Evolutionary conservation across 129 eudicot genomes (phyloP).

Genomic region (Escallonia rubra): DNA sequence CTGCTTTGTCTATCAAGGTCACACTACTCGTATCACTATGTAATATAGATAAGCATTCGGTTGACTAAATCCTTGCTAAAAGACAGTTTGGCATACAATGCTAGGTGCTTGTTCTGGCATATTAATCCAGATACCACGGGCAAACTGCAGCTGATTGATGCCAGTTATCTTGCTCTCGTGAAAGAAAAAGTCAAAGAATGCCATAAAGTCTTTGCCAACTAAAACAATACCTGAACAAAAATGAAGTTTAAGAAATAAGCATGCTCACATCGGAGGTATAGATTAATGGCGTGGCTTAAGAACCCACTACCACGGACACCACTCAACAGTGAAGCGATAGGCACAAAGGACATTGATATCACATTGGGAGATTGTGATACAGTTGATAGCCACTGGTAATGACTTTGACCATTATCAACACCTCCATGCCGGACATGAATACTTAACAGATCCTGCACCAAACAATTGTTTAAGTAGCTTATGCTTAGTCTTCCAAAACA

Average conservation of each 20-base stretch:
- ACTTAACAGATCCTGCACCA: conserved; percentile 71
- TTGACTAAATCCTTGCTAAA: too few species aligned
- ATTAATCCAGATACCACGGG: neutral
- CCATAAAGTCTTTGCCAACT: too few species aligned
- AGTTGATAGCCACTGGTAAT: conserved; percentile 85
- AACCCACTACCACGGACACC: conserved; percentile 94
- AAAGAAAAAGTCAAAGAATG: too few species aligned
- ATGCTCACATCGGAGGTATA: conserved; percentile 88
- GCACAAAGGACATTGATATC: conserved; percentile 90
- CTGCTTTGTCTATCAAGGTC: too few species aligned
- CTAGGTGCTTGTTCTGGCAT: neutral
- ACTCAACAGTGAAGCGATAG: conserved; percentile 74
- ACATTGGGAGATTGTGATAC: conserved; percentile 84
- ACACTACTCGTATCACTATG: too few species aligned
- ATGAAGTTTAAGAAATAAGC: neutral
- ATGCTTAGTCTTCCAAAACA: conserved; percentile 1
- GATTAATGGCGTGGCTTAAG: conserved; percentile 89
- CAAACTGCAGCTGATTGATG: neutral
- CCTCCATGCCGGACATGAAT: conserved; percentile 86
- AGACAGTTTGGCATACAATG: neutral
- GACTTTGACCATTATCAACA: conserved; percentile 76
- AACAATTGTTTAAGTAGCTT: neutral
- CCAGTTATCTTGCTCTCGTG: neutral
- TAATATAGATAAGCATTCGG: too few species aligned
- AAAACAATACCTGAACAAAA: conserved; percentile 5